Percentiles rank a stretch among this genome's conserved stretches.
Evolutionary conservation across 805 yeast genomes (phyloP).

Genomic region (Barnettozyma vustinii): DNA sequence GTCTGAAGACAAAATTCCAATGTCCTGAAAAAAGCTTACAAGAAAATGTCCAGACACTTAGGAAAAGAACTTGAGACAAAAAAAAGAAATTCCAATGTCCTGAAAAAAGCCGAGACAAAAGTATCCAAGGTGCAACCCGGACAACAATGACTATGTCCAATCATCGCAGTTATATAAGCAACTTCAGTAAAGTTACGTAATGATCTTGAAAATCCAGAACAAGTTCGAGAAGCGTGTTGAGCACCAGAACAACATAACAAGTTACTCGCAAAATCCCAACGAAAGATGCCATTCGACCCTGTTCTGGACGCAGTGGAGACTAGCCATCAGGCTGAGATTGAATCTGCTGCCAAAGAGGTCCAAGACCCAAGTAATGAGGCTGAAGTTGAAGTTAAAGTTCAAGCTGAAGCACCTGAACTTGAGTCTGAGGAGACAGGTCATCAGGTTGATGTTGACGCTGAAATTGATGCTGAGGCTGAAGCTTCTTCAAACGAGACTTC

Average conservation of each 20-base stretch:
- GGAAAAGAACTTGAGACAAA: too few species aligned
- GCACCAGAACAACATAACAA: background rate
- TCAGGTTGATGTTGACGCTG: background rate
- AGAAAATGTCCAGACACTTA: too few species aligned
- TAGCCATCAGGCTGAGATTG: background rate
- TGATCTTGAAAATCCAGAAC: too few species aligned
- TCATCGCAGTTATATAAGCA: background rate
- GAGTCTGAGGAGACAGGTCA: too few species aligned
- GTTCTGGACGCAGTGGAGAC: conserved; percentile 1
- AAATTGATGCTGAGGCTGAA: background rate
- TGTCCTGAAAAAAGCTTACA: too few species aligned
- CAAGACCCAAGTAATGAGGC: background rate
- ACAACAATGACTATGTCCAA: background rate
- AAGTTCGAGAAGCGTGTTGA: background rate
- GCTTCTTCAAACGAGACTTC: background rate
- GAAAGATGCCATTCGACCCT: conserved; percentile 1
- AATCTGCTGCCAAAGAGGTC: background rate
- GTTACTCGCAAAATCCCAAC: background rate
- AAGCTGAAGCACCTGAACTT: background rate
- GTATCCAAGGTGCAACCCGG: too few species aligned
- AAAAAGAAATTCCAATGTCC: too few species aligned
- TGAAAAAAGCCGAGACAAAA: too few species aligned
- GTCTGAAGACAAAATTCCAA: too few species aligned
- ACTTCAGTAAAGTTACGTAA: too few species aligned
- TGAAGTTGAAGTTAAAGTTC: background rate